phyloP scores from a whole-genome alignment of 208 protist genomes.

The Porcisia hertigi region DNA sequence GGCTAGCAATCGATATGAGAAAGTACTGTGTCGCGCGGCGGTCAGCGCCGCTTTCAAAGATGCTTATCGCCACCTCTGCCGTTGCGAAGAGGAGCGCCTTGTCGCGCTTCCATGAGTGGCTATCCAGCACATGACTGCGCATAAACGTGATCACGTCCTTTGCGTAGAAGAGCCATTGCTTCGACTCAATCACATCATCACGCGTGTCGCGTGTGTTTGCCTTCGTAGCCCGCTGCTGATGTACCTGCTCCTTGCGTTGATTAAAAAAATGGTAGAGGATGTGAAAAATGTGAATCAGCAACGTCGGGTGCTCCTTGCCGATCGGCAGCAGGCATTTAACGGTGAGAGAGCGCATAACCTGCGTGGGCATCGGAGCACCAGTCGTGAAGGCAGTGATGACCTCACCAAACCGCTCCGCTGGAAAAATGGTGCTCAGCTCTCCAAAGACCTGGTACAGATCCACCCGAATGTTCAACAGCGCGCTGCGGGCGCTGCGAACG shows the following conservation, averaged over 20 bases:
- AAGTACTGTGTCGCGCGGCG: constrained; percentile 36
- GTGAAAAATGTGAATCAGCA: constrained; percentile 43
- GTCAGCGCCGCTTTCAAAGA: constrained; percentile 52
- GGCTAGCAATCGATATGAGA: constrained; percentile 39
- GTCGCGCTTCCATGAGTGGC: constrained; percentile 32
- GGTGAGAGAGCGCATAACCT: constrained; percentile 50
- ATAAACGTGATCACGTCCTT: constrained; percentile 69
- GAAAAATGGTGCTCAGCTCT: constrained; percentile 48
- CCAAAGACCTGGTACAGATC: constrained; percentile 74
- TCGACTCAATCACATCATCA: constrained; percentile 57
- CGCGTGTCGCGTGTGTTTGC: constrained; percentile 8
- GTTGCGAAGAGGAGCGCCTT: constrained; percentile 29
- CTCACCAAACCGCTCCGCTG: constrained; percentile 37
- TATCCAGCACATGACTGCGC: constrained; percentile 50
- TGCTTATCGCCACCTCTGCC: constrained; percentile 39
- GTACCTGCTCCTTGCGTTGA: constrained; percentile 16
- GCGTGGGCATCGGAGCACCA: constrained; percentile 27
- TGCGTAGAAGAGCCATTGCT: constrained; percentile 67
- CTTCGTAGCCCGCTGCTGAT: constrained; percentile 1
- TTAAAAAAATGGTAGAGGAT: constrained; percentile 46
- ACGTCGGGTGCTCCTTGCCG: constrained; percentile 35
- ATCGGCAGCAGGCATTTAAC: constrained; percentile 62
- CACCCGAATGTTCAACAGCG: constrained; percentile 56
- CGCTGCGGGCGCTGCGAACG: constrained; percentile 31
- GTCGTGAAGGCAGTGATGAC: constrained; percentile 43